Conservation (phyloP, 768 basidiomycete genomes). For the Lactarius trivialis region DNA sequence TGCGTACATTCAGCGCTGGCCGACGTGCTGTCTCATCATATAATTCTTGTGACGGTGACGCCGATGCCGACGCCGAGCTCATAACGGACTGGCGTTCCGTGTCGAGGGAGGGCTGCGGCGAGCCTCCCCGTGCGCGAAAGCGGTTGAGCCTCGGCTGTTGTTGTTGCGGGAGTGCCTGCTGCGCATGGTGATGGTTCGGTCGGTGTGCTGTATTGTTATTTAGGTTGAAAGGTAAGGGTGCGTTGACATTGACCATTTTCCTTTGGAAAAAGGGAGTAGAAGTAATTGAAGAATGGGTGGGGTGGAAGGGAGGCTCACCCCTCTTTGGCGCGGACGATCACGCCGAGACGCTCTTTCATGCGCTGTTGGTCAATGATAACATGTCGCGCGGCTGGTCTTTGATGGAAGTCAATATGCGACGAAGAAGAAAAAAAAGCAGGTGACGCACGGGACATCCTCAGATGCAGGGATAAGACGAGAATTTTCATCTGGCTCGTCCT, state of each 20-base stretch:
- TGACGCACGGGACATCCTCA: conserved; percentile 28
- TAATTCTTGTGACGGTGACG: conserved; percentile 29
- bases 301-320: conserved; percentile 35
- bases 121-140: conserved; percentile 25
- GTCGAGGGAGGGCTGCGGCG: conserved; percentile 27
- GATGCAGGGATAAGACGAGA: conserved; percentile 31
- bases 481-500: conserved; percentile 29
- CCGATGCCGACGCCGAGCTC: conserved; percentile 29
- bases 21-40: conserved; percentile 27
- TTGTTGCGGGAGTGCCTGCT: conserved; percentile 26
- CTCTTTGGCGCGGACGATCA: conserved; percentile 56
- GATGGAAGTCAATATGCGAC: background rate
- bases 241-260: conserved; percentile 66
- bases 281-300: background rate
- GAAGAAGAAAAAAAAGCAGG: no score
- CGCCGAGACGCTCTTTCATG: conserved; percentile 44
- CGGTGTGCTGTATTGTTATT: conserved; percentile 32
- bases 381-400: conserved; percentile 11
- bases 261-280: conserved; percentile 31
- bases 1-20: conserved; percentile 29
- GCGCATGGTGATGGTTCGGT: background rate
- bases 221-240: conserved; percentile 55
- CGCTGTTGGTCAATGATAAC: conserved; percentile 41
- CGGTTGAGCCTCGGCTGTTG: background rate
- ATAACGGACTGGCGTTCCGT: conserved; percentile 27